Percentiles rank a stretch among this genome's conserved stretches.
Evolutionary conservation across 2,329 filamentous ascomycete species (phyloP).

Genomic region (Cladophialophora psammophila): DNA sequence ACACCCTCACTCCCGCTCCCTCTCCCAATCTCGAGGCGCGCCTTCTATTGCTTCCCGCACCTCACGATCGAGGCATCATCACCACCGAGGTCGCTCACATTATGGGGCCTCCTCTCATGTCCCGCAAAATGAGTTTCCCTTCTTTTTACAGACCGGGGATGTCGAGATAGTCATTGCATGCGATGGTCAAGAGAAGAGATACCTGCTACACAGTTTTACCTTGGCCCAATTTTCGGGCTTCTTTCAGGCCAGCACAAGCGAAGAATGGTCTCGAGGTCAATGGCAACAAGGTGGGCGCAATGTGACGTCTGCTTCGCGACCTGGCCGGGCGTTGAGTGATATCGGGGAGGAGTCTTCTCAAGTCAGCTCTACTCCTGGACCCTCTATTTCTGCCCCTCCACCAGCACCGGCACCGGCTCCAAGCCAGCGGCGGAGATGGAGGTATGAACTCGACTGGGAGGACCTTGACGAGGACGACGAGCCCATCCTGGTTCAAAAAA

Average conservation of each 20-base stretch:
- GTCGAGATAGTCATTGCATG: constrained; percentile 84
- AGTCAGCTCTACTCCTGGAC: constrained; percentile 40
- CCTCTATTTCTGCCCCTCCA: neutral
- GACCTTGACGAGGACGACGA: constrained; percentile 71
- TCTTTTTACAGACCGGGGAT: constrained; percentile 89
- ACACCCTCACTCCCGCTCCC: constrained; percentile 49
- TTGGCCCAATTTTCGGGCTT: constrained; percentile 90
- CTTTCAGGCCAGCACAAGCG: constrained; percentile 84
- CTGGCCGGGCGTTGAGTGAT: constrained; percentile 58
- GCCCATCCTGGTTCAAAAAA: constrained; percentile 85
- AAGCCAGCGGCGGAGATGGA: constrained; percentile 71
- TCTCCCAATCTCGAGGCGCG: constrained; percentile 54
- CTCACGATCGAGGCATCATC: constrained; percentile 62
- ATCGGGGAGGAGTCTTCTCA: constrained; percentile 58
- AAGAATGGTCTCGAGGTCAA: constrained; percentile 71
- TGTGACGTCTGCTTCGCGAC: constrained; percentile 40
- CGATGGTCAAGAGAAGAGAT: constrained; percentile 77
- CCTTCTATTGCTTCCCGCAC: constrained; percentile 71
- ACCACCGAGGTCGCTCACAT: constrained; percentile 79
- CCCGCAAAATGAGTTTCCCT: constrained; percentile 87
- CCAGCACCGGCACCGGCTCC: constrained; percentile 36
- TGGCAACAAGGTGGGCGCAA: constrained; percentile 16
- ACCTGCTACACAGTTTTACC: constrained; percentile 86
- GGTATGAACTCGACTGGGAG: constrained; percentile 85
- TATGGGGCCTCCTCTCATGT: constrained; percentile 76